A percentile compares a stretch with the other conserved stretches of the same genome.
Conservation (phyloP, 1,139 yeast species). For the Kurtzmaniella quercitrusa region DNA sequence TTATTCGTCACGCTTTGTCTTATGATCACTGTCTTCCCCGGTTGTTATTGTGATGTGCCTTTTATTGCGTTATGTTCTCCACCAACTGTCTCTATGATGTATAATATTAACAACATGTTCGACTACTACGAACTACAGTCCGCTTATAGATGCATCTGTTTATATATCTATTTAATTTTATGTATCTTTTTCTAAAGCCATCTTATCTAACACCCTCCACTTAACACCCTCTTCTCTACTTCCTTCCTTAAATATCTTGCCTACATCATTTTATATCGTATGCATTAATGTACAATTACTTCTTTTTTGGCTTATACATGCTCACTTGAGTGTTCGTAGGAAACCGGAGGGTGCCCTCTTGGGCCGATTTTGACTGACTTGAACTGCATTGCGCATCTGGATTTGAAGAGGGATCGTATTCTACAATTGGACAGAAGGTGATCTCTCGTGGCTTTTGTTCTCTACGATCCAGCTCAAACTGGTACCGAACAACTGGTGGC, state of each 20-base stretch:
- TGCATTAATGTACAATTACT: slow-evolving; percentile 1
- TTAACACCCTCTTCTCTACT: background rate
- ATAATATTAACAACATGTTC: no score
- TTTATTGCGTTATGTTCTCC: no score
- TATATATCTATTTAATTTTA: no score
- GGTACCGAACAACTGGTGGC: background rate
- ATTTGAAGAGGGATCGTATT: slow-evolving; percentile 39
- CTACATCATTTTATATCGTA: background rate
- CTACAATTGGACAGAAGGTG: slow-evolving; percentile 40
- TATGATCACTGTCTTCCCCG: no score
- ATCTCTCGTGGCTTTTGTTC: slow-evolving; percentile 27
- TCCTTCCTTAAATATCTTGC: no score
- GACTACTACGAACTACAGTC: no score
- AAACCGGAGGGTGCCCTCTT: slow-evolving; percentile 6
- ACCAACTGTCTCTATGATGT: no score
- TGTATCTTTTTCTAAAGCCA: no score
- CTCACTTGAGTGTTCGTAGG: slow-evolving; percentile 8
- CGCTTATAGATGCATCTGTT: no score
- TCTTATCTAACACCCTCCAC: no score
- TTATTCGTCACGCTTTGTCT: no score
- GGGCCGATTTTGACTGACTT: slow-evolving; percentile 1
- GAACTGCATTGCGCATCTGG: slow-evolving; percentile 8
- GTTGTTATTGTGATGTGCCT: no score
- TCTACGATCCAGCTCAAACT: slow-evolving; percentile 11
- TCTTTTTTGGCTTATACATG: slow-evolving; percentile 8